Percentiles rank a stretch among this genome's conserved stretches.
These are phyloP conservation scores for Trichoderma sp. DNA, from an alignment of 2,329 filamentous ascomycete genomes.

Conservation along the genomic window DNA sequence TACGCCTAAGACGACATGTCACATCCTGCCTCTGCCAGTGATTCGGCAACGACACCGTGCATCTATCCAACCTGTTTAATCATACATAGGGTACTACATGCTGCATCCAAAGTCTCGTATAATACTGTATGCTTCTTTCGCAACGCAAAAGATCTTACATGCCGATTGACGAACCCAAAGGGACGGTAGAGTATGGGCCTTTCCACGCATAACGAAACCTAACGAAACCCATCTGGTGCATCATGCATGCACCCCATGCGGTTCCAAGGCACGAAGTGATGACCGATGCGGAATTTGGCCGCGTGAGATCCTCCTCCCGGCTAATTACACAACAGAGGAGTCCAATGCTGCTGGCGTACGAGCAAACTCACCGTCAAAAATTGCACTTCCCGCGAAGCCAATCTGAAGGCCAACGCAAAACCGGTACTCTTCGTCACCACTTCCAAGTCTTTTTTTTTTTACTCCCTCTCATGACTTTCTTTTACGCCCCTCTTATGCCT, in stretches of 20 bases:
- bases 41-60: no score
- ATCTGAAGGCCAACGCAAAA: conserved; percentile 3
- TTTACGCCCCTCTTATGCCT: no score
- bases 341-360: background rate
- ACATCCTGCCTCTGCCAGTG: no score
- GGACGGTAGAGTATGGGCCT: background rate
- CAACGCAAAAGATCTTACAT: background rate
- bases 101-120: no score
- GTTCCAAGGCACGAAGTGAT: no score
- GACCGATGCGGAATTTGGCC: background rate
- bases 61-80: no score
- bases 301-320: background rate
- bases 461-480: no score
- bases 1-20: no score
- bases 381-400: background rate
- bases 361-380: background rate
- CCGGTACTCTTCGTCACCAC: background rate
- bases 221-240: background rate
- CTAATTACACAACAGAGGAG: background rate
- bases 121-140: no score
- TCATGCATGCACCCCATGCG: conserved; percentile 12
- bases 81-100: no score
- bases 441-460: no score
- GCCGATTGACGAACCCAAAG: background rate
- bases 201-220: background rate